Evolutionary conservation across 1,284 basidiomycete genomes (phyloP).

Genomic region (Trichosporon sp.): DNA sequence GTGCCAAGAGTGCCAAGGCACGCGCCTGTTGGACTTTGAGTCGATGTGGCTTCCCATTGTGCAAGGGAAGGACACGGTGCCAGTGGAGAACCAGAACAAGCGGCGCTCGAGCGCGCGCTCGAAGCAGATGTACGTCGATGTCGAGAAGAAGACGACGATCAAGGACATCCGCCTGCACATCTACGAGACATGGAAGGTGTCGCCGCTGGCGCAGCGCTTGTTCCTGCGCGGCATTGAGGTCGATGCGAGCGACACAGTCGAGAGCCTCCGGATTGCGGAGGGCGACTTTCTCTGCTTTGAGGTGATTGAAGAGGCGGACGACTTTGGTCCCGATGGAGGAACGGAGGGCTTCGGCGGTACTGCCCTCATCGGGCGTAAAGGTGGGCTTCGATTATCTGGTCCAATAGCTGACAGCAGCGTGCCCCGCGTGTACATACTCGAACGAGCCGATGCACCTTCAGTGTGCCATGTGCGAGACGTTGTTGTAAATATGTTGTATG

Average conservation of each 20-base stretch:
- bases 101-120: background rate
- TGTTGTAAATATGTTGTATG: slow-evolving; percentile 8
- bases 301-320: slow-evolving; percentile 37
- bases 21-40: slow-evolving; percentile 33
- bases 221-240: slow-evolving; percentile 36
- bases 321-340: slow-evolving; percentile 33
- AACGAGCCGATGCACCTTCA: slow-evolving; percentile 33
- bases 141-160: slow-evolving; percentile 38
- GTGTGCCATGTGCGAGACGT: slow-evolving; percentile 34
- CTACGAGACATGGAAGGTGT: slow-evolving; percentile 31
- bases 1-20: slow-evolving; percentile 28
- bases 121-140: slow-evolving; percentile 27
- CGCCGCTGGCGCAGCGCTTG: slow-evolving; percentile 41
- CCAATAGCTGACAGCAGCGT: slow-evolving; percentile 31
- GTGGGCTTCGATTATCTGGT: slow-evolving; percentile 31
- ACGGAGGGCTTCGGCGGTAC: slow-evolving; percentile 50
- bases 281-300: slow-evolving; percentile 37
- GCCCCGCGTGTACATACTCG: slow-evolving; percentile 39
- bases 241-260: slow-evolving; percentile 39
- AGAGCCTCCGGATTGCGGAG: slow-evolving; percentile 34
- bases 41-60: slow-evolving; percentile 32
- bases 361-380: slow-evolving; percentile 38
- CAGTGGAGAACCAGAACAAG: slow-evolving; percentile 18
- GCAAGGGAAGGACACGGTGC: slow-evolving; percentile 14
- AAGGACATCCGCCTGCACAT: slow-evolving; percentile 45